Evolutionary conservation across 495 filamentous ascomycete genomes (phyloP).

Genomic region (Hypoxylon lenormandii): DNA sequence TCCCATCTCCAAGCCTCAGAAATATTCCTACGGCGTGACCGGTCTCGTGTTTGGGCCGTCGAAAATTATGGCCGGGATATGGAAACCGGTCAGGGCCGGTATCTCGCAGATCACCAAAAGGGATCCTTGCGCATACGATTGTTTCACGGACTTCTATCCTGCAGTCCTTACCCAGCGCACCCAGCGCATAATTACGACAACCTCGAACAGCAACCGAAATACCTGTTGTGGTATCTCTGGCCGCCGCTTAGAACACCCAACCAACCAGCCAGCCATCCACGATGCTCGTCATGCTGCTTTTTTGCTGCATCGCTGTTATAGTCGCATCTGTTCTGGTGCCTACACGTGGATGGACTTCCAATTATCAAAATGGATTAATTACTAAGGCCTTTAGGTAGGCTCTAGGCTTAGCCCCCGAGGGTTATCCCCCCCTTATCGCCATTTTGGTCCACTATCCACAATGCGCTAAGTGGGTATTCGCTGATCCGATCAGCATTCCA

Average conservation of each 20-base stretch:
- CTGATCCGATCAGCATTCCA: slow-evolving; percentile 43
- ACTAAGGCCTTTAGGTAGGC: too few species aligned
- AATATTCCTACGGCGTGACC: background rate
- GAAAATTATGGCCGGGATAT: background rate
- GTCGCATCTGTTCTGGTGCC: too few species aligned
- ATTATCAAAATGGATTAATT: too few species aligned
- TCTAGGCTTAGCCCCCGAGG: too few species aligned
- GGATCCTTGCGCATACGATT: slow-evolving; percentile 8
- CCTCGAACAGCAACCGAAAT: background rate
- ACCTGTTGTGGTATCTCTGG: too few species aligned
- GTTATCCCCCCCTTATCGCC: background rate
- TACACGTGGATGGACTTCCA: too few species aligned
- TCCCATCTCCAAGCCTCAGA: too few species aligned
- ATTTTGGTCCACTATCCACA: slow-evolving; percentile 1
- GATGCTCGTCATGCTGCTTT: too few species aligned
- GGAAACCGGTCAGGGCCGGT: slow-evolving; percentile 1
- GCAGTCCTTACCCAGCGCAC: background rate
- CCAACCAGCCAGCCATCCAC: too few species aligned
- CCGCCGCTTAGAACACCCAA: too few species aligned
- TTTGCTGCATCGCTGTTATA: too few species aligned
- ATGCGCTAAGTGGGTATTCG: slow-evolving; percentile 24
- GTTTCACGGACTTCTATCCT: slow-evolving; percentile 3
- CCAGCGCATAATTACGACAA: background rate
- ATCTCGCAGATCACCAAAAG: slow-evolving; percentile 14
- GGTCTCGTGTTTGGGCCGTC: background rate